These are phyloP conservation scores for Yamadazyma atmosphaerica DNA, from an alignment of 1,139 yeast species.

Conservation along the genomic window DNA sequence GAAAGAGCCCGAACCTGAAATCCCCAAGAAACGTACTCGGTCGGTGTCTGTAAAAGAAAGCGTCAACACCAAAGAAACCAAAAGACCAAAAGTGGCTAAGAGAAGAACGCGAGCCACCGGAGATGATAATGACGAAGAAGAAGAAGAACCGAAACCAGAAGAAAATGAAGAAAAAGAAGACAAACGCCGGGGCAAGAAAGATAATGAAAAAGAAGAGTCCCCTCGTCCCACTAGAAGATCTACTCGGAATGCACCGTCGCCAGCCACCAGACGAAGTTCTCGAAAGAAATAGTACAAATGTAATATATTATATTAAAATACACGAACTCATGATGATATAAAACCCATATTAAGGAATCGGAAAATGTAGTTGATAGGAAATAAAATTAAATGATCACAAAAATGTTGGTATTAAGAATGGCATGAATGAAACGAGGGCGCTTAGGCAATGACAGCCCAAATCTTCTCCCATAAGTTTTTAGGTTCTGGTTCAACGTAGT, in stretches of 20 bases:
- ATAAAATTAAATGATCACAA: slow-evolving; percentile 5
- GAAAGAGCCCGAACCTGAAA: slow-evolving; percentile 3
- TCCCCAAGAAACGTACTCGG: slow-evolving; percentile 12
- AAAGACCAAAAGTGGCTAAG: slow-evolving; percentile 7
- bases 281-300: slow-evolving; percentile 21
- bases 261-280: slow-evolving; percentile 22
- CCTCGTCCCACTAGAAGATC: slow-evolving; percentile 18
- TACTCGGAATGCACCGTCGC: slow-evolving; percentile 19
- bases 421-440: too few species aligned
- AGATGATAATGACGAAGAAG: background rate
- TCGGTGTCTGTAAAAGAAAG: slow-evolving; percentile 5
- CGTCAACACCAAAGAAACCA: background rate
- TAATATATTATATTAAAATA: slow-evolving; percentile 7
- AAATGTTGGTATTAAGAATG: too few species aligned
- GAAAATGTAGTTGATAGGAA: slow-evolving; percentile 1
- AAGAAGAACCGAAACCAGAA: slow-evolving; percentile 5
- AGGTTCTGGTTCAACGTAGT: slow-evolving; percentile 53
- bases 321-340: slow-evolving; percentile 9
- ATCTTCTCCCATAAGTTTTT: slow-evolving; percentile 54
- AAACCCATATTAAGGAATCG: background rate
- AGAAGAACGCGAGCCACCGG: slow-evolving; percentile 10
- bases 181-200: slow-evolving; percentile 5
- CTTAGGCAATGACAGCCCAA: slow-evolving; percentile 37
- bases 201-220: slow-evolving; percentile 12
- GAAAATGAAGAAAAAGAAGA: slow-evolving; percentile 5